Evolutionary conservation across 2,329 filamentous ascomycete genomes (phyloP).

Genomic region (Calonectria crousiana): DNA sequence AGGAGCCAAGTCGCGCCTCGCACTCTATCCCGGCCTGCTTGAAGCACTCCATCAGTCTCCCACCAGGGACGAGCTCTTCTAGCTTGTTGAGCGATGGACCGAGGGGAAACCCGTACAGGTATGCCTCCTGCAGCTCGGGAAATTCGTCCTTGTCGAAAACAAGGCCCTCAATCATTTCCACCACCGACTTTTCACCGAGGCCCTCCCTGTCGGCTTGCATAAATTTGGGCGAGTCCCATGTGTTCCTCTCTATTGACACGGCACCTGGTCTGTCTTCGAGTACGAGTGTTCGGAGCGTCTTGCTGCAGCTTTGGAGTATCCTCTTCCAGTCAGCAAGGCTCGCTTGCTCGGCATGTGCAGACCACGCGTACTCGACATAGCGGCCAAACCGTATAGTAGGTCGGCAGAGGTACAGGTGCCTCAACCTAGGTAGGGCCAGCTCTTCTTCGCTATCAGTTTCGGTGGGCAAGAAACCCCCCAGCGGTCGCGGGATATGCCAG

Average conservation of each 20-base stretch:
- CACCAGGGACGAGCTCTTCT: not conserved
- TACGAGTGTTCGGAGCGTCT: not conserved
- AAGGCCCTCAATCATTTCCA: not conserved
- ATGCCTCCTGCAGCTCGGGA: not conserved
- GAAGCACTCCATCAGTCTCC: slow-evolving; percentile 13
- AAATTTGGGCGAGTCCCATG: not conserved
- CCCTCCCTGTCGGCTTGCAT: not conserved
- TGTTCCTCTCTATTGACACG: not conserved
- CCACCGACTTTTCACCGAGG: not conserved
- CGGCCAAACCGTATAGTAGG: not conserved
- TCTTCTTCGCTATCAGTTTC: not conserved
- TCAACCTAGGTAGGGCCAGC: not conserved
- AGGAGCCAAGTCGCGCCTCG: slow-evolving; percentile 25
- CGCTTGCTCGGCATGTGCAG: not conserved
- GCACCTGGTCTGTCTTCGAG: not conserved
- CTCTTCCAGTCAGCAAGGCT: not conserved
- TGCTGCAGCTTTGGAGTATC: not conserved
- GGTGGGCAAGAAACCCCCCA: not conserved
- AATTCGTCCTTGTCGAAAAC: not conserved
- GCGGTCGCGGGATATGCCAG: not conserved
- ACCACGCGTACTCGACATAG: not conserved
- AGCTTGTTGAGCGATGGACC: rapidly evolving
- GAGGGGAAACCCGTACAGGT: slow-evolving; percentile 24
- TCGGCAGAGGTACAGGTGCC: not conserved
- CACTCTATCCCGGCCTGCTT: not conserved